Percentiles rank a stretch among this genome's conserved stretches.
phyloP scores from a whole-genome alignment of 108 stramenopile species.

The Nitzschia palea region DNA sequence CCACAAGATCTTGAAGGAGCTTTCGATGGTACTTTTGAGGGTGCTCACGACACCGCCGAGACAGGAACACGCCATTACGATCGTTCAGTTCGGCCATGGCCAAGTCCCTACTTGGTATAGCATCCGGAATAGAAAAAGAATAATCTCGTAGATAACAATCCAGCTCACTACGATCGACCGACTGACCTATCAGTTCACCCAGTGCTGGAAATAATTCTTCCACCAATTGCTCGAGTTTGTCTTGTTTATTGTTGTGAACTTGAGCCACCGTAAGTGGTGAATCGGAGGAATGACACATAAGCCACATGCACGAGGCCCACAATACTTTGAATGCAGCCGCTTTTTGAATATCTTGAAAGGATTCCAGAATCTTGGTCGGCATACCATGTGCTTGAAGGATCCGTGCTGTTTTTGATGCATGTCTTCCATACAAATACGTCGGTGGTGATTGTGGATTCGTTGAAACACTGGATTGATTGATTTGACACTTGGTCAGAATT shows the following conservation, averaged over 20 bases:
- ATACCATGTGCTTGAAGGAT: conserved; percentile 47
- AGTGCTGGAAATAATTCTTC: conserved; percentile 55
- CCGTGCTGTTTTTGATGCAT: conserved; percentile 33
- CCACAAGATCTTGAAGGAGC: conserved; percentile 38
- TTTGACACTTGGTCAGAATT: conserved; percentile 18
- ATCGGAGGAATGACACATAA: conserved; percentile 35
- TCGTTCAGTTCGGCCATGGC: conserved; percentile 53
- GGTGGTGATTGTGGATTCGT: conserved; percentile 39
- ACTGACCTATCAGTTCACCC: background rate
- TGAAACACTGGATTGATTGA: conserved; percentile 1
- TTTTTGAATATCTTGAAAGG: conserved; percentile 20
- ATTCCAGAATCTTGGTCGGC: conserved; percentile 24
- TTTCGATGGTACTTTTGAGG: conserved; percentile 33
- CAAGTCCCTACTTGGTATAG: conserved; percentile 49
- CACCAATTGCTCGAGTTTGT: conserved; percentile 43
- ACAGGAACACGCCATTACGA: conserved; percentile 53
- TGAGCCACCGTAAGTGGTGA: conserved; percentile 44
- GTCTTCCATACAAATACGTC: conserved; percentile 66
- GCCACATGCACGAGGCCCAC: conserved; percentile 70
- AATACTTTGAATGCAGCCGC: conserved; percentile 49
- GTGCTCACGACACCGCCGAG: background rate
- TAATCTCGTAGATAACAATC: conserved; percentile 44
- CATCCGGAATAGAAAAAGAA: conserved; percentile 59
- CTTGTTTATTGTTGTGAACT: conserved; percentile 39
- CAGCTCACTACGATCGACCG: background rate